Evolutionary conservation across 2,329 filamentous ascomycete species (phyloP), one percentile per base, ranked within the genome.

Genomic region (Pseudogymnoascus sp.): DNA sequence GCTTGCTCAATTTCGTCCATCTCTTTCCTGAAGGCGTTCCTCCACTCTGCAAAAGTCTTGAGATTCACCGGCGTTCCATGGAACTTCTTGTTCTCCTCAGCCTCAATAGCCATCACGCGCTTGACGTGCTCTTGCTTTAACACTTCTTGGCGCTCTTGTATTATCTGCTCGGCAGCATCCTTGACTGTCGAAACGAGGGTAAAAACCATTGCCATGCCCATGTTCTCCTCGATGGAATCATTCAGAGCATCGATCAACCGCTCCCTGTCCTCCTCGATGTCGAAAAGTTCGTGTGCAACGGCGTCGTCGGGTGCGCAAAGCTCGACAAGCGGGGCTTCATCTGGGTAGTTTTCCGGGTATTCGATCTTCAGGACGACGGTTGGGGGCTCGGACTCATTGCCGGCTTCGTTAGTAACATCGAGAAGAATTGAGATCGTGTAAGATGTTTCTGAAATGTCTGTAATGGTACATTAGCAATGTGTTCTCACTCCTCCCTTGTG

Each of bases 191-290:
- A 91, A 62, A 96, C 89, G 24, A 99, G 79, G 0, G 93, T 91
- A 76, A 97, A 99, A 1, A 99, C 80, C 95, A 99, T 99, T 63
- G 92, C 90, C 88, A 97, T 97, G 66, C 95, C 95, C 65, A 97
- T 78, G 69, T 93, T 97, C 75, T 99, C 95, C 74, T 95, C 87
- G 37, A 97, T 89, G 0, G 88, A 90, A 14, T 88, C 86, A 40
- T 85, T 76, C 11, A 97, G 80, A 1, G 84, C 82, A 61, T 86
- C 80, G 14, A 97, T 83, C 13, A 99, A 84, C 61, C 77, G 76
- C 16, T 85, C 81, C 73, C 91, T 91, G 80, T 99, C 95, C 59
- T 89, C 86, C 70, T 88, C 82, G 56, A 97, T 81, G 73, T 88
- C 89, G 75, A 99, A 87, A 72, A 89, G 84, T 29, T 85, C 82